These are phyloP conservation scores for Ustilago trichophora DNA, from an alignment of 1,284 basidiomycete species.

Conservation along the genomic window DNA sequence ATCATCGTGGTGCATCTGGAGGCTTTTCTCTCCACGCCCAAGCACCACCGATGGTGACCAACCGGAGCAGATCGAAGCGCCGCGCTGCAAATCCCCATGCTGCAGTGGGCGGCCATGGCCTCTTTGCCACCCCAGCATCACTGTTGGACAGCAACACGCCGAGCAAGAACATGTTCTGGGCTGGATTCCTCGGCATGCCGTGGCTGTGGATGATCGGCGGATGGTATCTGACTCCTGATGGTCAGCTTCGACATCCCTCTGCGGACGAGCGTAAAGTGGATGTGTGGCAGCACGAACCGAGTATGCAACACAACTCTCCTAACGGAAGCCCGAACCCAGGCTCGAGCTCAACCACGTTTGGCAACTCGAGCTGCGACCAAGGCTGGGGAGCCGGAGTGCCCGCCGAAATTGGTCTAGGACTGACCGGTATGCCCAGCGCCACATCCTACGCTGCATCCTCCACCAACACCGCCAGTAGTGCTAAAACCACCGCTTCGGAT, in stretches of 20 bases:
- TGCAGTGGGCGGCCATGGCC: background rate
- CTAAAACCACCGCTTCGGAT: conserved; percentile 26
- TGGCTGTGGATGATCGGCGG: conserved; percentile 62
- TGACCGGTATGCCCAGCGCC: conserved; percentile 16
- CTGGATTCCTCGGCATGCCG: conserved; percentile 59
- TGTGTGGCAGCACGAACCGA: conserved; percentile 51
- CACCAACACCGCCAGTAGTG: conserved; percentile 13
- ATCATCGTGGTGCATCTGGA: conserved; percentile 26
- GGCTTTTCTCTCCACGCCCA: conserved; percentile 25
- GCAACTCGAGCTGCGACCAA: conserved; percentile 7
- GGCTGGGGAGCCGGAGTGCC: too few relatives aligned
- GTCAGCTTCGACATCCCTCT: conserved; percentile 25
- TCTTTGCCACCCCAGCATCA: conserved; percentile 22
- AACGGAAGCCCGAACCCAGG: conserved; percentile 14
- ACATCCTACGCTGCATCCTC: conserved; percentile 33
- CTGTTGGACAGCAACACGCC: conserved; percentile 36
- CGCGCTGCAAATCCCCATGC: background rate
- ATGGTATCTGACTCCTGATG: conserved; percentile 48
- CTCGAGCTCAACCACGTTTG: conserved; percentile 7
- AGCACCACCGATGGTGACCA: conserved; percentile 31
- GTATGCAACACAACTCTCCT: conserved; percentile 26
- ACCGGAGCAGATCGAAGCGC: conserved; percentile 14
- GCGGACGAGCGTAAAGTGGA: conserved; percentile 28
- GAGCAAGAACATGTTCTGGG: conserved; percentile 54
- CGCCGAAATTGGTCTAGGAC: conserved; percentile 8